These are phyloP conservation scores for Blastobotrys americana DNA, from an alignment of 805 yeast genomes.

Conservation along the genomic window DNA sequence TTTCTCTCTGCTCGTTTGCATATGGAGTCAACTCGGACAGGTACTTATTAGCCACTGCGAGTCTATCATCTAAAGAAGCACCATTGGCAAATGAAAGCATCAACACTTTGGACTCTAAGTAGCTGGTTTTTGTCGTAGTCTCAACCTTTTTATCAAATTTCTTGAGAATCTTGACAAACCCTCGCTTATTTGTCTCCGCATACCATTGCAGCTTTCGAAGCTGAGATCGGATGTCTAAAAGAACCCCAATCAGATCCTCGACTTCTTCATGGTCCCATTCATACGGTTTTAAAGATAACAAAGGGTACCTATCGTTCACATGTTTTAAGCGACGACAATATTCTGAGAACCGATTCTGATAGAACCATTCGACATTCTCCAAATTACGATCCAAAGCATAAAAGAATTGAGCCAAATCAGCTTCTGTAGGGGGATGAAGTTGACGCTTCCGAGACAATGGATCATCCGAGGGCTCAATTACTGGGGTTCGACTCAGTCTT, in stretches of 20 bases:
- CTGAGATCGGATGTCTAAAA: slow-evolving; percentile 67
- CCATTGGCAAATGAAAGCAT: slow-evolving; percentile 77
- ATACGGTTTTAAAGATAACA: slow-evolving; percentile 21
- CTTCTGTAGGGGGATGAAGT: background rate
- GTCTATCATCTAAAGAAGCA: slow-evolving; percentile 45
- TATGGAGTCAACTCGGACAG: slow-evolving; percentile 26
- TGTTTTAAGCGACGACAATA: slow-evolving; percentile 59
- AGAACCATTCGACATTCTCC: slow-evolving; percentile 75
- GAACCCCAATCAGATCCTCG: slow-evolving; percentile 57
- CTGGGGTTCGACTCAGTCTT: slow-evolving; percentile 6
- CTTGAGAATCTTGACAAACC: slow-evolving; percentile 80
- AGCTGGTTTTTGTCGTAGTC: slow-evolving; percentile 48
- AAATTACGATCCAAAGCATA: slow-evolving; percentile 72
- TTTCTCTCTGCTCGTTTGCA: slow-evolving; percentile 1
- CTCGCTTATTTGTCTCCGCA: slow-evolving; percentile 86
- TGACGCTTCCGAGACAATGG: background rate
- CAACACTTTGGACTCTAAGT: slow-evolving; percentile 57
- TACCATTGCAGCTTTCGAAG: slow-evolving; percentile 87
- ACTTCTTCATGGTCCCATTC: slow-evolving; percentile 45
- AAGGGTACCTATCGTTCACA: slow-evolving; percentile 28
- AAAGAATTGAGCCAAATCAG: slow-evolving; percentile 54
- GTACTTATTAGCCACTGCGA: slow-evolving; percentile 32
- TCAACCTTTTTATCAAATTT: slow-evolving; percentile 82
- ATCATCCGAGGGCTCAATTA: background rate
- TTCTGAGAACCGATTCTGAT: slow-evolving; percentile 63